phyloP scores from a whole-genome alignment of 768 basidiomycete species.

The Calocybe cyanea region DNA sequence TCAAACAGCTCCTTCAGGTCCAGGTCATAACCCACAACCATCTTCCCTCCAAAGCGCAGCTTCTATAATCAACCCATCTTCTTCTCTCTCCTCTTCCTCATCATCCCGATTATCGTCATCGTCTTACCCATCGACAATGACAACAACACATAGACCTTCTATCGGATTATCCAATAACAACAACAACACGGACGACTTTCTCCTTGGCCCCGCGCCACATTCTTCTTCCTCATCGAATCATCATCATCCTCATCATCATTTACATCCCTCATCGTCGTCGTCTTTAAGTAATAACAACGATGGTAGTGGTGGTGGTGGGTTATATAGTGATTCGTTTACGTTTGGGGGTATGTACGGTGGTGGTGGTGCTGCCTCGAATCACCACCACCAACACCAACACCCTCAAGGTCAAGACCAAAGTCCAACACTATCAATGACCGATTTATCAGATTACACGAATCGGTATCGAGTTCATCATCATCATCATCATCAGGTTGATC shows the following conservation, averaged over 20 bases:
- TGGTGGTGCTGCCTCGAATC: too few relatives aligned
- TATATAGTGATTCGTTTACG: too few relatives aligned
- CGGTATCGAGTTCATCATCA: conserved; percentile 43
- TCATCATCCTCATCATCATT: not conserved
- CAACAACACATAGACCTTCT: too few relatives aligned
- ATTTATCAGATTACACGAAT: conserved; percentile 36
- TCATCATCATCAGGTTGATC: too few relatives aligned
- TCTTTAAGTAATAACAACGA: too few relatives aligned
- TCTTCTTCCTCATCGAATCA: not conserved
- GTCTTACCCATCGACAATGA: too few relatives aligned
- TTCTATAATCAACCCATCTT: conserved; percentile 20
- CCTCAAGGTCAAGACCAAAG: not conserved
- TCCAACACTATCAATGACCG: conserved; percentile 10
- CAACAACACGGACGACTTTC: too few relatives aligned
- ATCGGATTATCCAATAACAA: too few relatives aligned
- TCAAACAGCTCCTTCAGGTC: conserved; percentile 75
- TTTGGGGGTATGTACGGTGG: too few relatives aligned
- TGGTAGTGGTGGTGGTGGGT: too few relatives aligned
- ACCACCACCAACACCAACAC: too few relatives aligned
- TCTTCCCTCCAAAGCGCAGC: conserved; percentile 40
- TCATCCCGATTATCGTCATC: not conserved
- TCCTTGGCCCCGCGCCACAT: too few relatives aligned
- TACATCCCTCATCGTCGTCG: not conserved
- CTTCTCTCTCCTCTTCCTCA: not conserved
- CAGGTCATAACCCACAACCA: conserved; percentile 56